Conservation (phyloP, 306 rosid species). For the Dalbergia oliveri region DNA sequence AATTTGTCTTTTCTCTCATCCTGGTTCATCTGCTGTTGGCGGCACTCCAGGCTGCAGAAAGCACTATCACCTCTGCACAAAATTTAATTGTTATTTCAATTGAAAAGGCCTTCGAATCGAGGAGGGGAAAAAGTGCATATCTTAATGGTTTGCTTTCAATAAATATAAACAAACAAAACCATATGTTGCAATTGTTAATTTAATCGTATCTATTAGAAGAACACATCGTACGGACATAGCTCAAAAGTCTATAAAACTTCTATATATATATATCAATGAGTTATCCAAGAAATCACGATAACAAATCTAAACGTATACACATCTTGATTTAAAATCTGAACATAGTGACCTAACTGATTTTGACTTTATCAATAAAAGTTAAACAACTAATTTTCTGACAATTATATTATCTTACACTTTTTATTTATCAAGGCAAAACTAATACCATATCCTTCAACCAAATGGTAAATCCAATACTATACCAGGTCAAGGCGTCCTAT, state of each 20-base stretch:
- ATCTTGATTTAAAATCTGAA: no score
- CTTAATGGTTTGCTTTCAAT: not conserved
- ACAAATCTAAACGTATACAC: no score
- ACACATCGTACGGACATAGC: no score
- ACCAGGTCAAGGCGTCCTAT: not conserved
- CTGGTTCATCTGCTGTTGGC: slow-evolving; percentile 78
- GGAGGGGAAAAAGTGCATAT: not conserved
- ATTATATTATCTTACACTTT: no score
- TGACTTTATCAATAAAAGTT: no score
- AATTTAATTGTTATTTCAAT: not conserved
- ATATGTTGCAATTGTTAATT: not conserved
- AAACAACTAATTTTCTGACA: not conserved
- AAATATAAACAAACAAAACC: not conserved
- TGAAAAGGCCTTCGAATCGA: not conserved
- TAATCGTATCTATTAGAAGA: not conserved
- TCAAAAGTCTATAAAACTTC: no score
- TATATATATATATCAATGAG: no score
- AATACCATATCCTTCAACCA: no score
- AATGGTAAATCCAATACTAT: no score
- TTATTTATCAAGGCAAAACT: no score
- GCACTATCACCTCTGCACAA: slow-evolving; percentile 77
- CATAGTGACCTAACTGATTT: no score
- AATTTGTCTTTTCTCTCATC: slow-evolving; percentile 80
- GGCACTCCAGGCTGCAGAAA: slow-evolving; percentile 87
- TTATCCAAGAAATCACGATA: no score